Conservation (phyloP, 805 yeast species). For the Barnettozyma botsteinii region DNA sequence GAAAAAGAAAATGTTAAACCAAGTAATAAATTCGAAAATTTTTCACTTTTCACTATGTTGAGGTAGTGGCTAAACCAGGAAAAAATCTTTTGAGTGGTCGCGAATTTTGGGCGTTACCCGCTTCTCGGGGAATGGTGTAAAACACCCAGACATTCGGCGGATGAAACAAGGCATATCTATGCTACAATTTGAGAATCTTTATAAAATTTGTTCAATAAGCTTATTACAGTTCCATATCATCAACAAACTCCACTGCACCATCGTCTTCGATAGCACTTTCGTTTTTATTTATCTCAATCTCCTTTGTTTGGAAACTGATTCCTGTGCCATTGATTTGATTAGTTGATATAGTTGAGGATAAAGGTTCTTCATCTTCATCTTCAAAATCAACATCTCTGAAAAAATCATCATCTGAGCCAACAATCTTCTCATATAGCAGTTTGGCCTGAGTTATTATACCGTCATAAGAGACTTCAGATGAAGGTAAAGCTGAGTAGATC, state of each 20-base stretch:
- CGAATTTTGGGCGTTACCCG: background rate
- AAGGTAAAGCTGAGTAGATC: constrained; percentile 59
- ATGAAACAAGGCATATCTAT: too few relatives aligned
- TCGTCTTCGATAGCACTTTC: constrained; percentile 15
- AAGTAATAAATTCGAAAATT: background rate
- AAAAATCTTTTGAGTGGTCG: background rate
- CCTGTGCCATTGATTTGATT: background rate
- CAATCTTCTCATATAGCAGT: constrained; percentile 65
- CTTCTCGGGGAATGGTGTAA: too few relatives aligned
- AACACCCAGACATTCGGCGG: constrained; percentile 7
- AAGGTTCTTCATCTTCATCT: constrained; percentile 59
- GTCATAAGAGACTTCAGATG: constrained; percentile 84
- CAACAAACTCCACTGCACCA: constrained; percentile 35
- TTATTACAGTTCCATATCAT: constrained; percentile 27
- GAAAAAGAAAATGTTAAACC: background rate
- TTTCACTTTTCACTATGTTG: background rate
- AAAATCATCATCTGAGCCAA: constrained; percentile 93
- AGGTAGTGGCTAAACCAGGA: background rate
- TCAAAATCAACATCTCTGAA: constrained; percentile 88
- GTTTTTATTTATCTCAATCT: constrained; percentile 1
- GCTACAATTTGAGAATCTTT: too few relatives aligned
- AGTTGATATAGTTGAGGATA: background rate
- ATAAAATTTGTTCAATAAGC: background rate
- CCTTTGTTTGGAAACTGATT: background rate
- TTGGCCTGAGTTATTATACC: constrained; percentile 83